Base-by-base conservation (phyloP, 1,284 basidiomycete species). In the Austroboletus novae-zelandiae region DNA sequence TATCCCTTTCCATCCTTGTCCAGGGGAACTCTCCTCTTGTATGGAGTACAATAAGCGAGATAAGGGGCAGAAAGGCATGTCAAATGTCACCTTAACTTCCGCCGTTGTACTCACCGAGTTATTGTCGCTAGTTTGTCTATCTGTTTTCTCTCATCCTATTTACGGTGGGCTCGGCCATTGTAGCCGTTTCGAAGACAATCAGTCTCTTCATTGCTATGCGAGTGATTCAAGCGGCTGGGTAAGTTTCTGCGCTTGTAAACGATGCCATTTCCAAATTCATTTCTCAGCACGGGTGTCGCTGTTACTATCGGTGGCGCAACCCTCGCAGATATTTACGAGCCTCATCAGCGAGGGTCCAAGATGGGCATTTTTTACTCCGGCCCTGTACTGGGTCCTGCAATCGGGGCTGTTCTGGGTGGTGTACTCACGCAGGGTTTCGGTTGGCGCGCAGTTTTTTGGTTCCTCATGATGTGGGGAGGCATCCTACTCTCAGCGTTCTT, bases 361-460 rank as follows among this genome's bases (percentile, higher is more conserved):
- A 85, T 91, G 77, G 89, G 89, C 0, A 71, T 91, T 15, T 91
- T 84, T 64, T 91, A 90, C 60, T 75, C 77, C 23, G 79, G 80
- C 14, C 82, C 80, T 3, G 70, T 81, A 13, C 72, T 83, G 14
- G 81, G 87, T 0, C 81, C 82, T 5, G 74, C 84, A 0, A 59
- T 92, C 2, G 91, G 89, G 0, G 85, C 90, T 1, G 77, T 94
- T 35, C 64, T 81, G 32, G 84, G 84, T 15, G 92, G 92, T 11
- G 81, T 74, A 0, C 74, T 94, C 5, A 85, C 86, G 0, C 75
- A 85, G 53, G 78, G 75, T 0, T 83, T 86, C 61, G 75, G 71
- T 55, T 94, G 92, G 91, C 80, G 91, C 27, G 81, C 84, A 1
- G 81, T 88, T 0, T 91, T 94, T 68, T 94, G 89, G 80, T 91